Percentiles rank a stretch among this genome's conserved stretches.
Conservation (phyloP, 345 rosid species). For the Draba incana region DNA sequence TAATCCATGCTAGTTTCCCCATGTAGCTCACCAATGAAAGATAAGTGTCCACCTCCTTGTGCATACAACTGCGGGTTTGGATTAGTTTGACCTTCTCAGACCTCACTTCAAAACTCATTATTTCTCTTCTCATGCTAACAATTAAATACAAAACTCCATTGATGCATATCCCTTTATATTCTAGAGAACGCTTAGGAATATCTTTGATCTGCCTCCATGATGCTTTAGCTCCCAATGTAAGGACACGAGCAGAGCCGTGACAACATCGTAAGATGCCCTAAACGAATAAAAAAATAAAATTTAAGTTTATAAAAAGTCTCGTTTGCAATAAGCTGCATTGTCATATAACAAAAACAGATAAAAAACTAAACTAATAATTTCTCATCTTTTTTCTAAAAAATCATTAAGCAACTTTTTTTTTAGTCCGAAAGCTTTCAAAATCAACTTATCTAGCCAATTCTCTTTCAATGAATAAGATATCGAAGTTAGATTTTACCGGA, state of each 20-base stretch:
- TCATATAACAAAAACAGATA: too few species aligned
- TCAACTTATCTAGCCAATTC: too few species aligned
- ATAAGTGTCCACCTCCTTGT: neutral
- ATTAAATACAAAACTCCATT: neutral
- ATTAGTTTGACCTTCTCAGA: neutral
- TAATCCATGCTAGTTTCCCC: slow-evolving; percentile 15
- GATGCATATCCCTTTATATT: slow-evolving; percentile 17
- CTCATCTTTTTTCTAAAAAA: too few species aligned
- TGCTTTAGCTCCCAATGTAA: slow-evolving; percentile 18
- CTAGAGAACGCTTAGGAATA: neutral
- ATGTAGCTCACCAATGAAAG: slow-evolving; percentile 7
- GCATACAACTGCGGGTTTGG: slow-evolving; percentile 7
- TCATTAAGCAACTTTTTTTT: too few species aligned
- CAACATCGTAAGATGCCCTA: too few species aligned
- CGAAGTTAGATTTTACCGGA: too few species aligned
- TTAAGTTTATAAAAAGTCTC: too few species aligned
- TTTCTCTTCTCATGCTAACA: neutral
- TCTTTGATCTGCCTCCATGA: slow-evolving; percentile 10
- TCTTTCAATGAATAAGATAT: too few species aligned
- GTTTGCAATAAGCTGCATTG: too few species aligned
- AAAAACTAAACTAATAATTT: too few species aligned
- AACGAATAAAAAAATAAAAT: too few species aligned
- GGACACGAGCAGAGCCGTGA: neutral
- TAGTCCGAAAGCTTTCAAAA: too few species aligned
- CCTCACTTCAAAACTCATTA: slow-evolving; percentile 4